Percentiles rank a stretch among this genome's conserved stretches.
phyloP scores from a whole-genome alignment of 129 eudicot species.

The Arctium lappa region DNA sequence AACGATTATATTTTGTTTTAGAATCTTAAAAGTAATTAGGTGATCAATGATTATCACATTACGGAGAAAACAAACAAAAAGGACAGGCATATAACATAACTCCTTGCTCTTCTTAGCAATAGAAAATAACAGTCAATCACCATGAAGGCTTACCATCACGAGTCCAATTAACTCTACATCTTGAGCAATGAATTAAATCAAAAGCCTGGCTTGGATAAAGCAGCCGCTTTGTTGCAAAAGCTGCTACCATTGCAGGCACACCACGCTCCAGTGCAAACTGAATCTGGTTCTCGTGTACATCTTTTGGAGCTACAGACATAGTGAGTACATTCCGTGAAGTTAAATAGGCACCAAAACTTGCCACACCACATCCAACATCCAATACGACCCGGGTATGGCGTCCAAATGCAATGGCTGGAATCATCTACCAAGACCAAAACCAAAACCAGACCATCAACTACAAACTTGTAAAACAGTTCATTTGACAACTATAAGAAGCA shows the following conservation, averaged over 20 bases:
- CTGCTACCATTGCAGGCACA: constrained; percentile 95
- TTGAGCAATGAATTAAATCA: constrained; percentile 93
- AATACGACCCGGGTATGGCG: constrained; percentile 68
- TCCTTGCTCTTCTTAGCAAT: not conserved
- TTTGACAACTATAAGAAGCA: not conserved
- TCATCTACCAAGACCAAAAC: constrained; percentile 48
- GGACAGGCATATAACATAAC: not conserved
- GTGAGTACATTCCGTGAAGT: constrained; percentile 82
- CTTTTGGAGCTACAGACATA: constrained; percentile 93
- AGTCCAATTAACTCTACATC: constrained; percentile 98
- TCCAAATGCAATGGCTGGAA: constrained; percentile 85
- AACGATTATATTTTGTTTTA: not conserved
- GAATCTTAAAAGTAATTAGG: not conserved
- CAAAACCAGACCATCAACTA: not conserved
- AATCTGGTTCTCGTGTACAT: constrained; percentile 95
- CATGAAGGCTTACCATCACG: constrained; percentile 73
- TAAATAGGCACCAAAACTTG: constrained; percentile 95
- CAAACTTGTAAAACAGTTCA: not conserved
- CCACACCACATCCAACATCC: constrained; percentile 98
- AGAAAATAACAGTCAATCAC: constrained; percentile 4
- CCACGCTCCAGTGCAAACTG: constrained; percentile 99
- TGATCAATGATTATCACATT: not conserved
- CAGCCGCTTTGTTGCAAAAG: constrained; percentile 75
- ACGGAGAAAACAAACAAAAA: not conserved
- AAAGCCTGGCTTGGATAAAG: constrained; percentile 94